phyloP scores from a whole-genome alignment of 495 filamentous ascomycete species.

The Aspergillus panamensis region DNA sequence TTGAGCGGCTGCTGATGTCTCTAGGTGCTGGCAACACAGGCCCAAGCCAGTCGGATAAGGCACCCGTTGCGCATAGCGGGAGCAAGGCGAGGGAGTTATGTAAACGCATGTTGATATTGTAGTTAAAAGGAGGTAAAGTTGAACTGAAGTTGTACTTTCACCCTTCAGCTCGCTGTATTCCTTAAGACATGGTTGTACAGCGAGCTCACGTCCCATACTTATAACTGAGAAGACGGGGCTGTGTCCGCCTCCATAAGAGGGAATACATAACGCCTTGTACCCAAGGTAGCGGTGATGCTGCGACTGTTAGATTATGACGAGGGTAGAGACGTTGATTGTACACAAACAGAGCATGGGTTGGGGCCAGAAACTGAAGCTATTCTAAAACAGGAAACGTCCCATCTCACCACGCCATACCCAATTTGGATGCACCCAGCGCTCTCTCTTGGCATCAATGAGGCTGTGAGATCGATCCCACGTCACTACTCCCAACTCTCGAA shows the following conservation, averaged over 20 bases:
- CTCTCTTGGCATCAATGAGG: no score
- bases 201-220: neutral
- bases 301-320: neutral
- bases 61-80: conserved; percentile 13
- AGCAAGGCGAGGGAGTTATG: neutral
- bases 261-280: neutral
- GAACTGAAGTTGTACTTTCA: neutral
- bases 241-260: neutral
- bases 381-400: neutral
- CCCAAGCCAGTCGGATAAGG: conserved; percentile 30
- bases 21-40: conserved; percentile 35
- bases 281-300: neutral
- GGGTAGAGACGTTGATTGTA: neutral
- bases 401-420: neutral
- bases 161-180: neutral
- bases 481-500: no score
- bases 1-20: conserved; percentile 35
- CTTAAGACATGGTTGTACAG: neutral
- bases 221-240: neutral
- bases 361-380: neutral
- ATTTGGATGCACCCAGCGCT: no score
- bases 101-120: conserved; percentile 7
- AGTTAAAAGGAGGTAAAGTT: neutral
- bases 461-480: no score
- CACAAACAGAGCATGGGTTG: neutral